Conservation (phyloP, 495 filamentous ascomycete genomes). For the Penicillium ochrochloron region DNA sequence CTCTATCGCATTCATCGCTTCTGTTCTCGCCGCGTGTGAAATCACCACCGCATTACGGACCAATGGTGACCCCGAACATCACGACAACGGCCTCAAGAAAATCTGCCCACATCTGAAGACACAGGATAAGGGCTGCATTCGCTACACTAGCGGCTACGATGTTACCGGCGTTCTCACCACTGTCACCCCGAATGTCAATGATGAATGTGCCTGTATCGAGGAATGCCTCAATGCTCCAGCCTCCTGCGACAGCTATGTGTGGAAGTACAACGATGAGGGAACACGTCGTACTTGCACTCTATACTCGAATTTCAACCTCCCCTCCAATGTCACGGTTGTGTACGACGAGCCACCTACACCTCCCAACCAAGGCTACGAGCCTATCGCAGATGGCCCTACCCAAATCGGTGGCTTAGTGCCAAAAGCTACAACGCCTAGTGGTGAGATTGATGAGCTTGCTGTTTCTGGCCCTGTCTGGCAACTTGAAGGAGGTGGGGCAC, state of each 20-base stretch:
- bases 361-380: neutral
- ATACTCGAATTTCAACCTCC: constrained; percentile 1
- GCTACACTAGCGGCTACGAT: constrained; percentile 2
- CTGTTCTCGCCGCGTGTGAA: neutral
- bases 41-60: neutral
- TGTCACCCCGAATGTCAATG: neutral
- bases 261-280: constrained; percentile 5
- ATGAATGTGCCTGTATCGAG: constrained; percentile 3
- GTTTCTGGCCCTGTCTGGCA: constrained; percentile 5
- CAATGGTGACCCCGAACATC: neutral
- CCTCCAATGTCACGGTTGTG: constrained; percentile 3
- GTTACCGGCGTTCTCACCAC: constrained; percentile 6
- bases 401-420: neutral
- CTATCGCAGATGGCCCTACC: neutral
- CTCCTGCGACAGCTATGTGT: neutral
- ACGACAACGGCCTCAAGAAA: neutral
- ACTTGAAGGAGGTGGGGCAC: neutral
- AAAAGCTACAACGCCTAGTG: neutral
- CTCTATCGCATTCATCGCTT: neutral
- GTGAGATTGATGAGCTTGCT: constrained; percentile 1
- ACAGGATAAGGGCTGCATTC: neutral
- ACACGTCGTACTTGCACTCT: neutral
- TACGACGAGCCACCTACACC: constrained; percentile 3
- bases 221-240: neutral
- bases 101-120: constrained; percentile 5